Conservation (phyloP, 1,284 basidiomycete species). For the Cryptococcus wingfieldii region DNA sequence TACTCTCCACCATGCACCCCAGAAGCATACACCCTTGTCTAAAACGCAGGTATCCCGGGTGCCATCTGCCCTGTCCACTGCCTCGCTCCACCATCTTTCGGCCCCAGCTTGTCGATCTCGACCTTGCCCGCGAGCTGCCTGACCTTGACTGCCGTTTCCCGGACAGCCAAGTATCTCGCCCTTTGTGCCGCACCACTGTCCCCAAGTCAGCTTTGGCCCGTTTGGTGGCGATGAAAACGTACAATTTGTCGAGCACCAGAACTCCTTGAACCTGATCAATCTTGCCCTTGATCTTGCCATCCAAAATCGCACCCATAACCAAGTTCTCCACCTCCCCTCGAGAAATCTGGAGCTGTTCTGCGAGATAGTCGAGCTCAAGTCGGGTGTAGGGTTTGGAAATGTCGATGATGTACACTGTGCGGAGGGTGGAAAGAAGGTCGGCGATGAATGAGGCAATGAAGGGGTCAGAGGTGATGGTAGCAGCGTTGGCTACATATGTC, state of each 20-base stretch:
- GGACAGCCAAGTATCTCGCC: constrained; percentile 74
- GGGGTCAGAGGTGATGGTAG: constrained; percentile 89
- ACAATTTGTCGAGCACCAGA: constrained; percentile 85
- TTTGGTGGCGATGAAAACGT: constrained; percentile 5
- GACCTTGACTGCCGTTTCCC: constrained; percentile 73
- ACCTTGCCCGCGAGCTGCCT: constrained; percentile 20
- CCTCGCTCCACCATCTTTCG: constrained; percentile 9
- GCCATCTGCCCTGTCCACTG: constrained; percentile 9
- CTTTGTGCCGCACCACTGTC: constrained; percentile 73
- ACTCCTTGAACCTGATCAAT: constrained; percentile 94
- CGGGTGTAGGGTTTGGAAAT: constrained; percentile 95
- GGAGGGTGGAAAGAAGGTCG: constrained; percentile 80
- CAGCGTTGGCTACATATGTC: constrained; percentile 66
- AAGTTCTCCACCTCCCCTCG: constrained; percentile 86
- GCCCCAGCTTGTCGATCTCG: constrained; percentile 30
- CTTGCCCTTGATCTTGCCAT: constrained; percentile 88
- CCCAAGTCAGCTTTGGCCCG: not conserved
- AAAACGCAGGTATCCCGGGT: too few species aligned
- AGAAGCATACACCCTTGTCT: too few species aligned
- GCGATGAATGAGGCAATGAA: constrained; percentile 94
- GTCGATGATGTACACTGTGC: constrained; percentile 95
- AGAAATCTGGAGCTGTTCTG: constrained; percentile 90
- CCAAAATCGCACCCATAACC: constrained; percentile 86
- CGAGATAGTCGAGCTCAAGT: constrained; percentile 84
- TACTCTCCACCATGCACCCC: too few species aligned